Conservation (phyloP, 164 flowering plant species). For the Protea cynaroides region DNA sequence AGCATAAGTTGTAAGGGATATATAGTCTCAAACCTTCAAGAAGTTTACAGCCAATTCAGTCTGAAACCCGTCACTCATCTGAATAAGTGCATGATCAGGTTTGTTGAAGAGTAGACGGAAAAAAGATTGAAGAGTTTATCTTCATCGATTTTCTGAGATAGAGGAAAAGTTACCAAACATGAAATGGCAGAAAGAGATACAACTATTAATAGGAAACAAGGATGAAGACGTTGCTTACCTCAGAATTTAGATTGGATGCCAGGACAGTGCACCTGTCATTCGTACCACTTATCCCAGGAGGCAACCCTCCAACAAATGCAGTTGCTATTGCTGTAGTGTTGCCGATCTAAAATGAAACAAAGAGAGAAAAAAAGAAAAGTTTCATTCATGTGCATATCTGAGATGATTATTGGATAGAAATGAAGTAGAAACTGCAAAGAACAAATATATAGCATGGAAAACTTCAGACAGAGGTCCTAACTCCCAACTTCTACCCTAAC, state of each 20-base stretch:
- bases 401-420: background rate
- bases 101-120: constrained; percentile 86
- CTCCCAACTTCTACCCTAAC: background rate
- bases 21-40: constrained; percentile 56
- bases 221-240: constrained; percentile 51
- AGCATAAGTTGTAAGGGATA: background rate
- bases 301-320: constrained; percentile 92
- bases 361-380: background rate
- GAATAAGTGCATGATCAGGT: constrained; percentile 96
- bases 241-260: constrained; percentile 79
- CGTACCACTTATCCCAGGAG: constrained; percentile 92
- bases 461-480: background rate
- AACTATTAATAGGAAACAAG: background rate
- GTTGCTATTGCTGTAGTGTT: constrained; percentile 85
- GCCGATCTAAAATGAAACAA: constrained; percentile 51
- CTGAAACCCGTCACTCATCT: constrained; percentile 98
- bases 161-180: background rate
- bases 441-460: background rate
- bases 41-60: constrained; percentile 97
- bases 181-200: background rate
- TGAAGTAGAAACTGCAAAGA: background rate
- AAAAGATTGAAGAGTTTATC: constrained; percentile 94
- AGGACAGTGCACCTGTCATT: constrained; percentile 93
- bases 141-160: constrained; percentile 77
- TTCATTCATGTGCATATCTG: background rate